Conservation (phyloP, 2,329 filamentous ascomycete genomes). For the Aspergillus puulaauensis region DNA sequence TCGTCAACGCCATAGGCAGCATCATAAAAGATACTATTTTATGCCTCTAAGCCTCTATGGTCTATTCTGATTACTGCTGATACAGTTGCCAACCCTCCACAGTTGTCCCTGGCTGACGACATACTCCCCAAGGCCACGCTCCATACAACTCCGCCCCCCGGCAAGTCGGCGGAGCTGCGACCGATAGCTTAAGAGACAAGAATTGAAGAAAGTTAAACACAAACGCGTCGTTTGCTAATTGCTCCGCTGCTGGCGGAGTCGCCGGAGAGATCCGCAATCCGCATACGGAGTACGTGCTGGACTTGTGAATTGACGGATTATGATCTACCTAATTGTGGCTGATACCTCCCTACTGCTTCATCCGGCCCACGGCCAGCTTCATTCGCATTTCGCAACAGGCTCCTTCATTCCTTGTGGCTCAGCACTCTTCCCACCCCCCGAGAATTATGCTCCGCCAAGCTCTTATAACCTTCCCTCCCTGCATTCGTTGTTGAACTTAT, state of each 20-base stretch:
- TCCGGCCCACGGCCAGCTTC: neutral
- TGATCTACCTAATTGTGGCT: conserved; percentile 1
- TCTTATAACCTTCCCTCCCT: neutral
- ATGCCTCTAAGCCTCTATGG: neutral
- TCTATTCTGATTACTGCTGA: neutral
- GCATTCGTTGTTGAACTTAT: neutral
- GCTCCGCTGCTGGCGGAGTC: neutral
- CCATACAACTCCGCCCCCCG: conserved; percentile 9
- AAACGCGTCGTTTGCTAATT: neutral
- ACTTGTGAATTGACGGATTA: neutral
- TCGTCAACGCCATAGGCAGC: conserved; percentile 4
- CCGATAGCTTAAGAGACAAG: neutral
- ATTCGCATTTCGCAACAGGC: conserved; percentile 3
- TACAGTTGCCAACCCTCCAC: neutral
- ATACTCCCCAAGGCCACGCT: neutral
- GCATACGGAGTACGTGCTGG: neutral
- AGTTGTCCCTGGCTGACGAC: conserved; percentile 6
- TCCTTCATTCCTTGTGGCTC: conserved; percentile 5
- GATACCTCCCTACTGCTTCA: neutral
- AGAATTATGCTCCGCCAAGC: neutral
- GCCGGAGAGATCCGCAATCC: neutral
- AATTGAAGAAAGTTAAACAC: neutral
- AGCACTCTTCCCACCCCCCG: neutral
- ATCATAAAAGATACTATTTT: conserved; percentile 8
- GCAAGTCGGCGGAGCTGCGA: conserved; percentile 8